A percentile compares a stretch with the other conserved stretches of the same genome.
phyloP scores from a whole-genome alignment of 1,284 basidiomycete species.

The Leccinum holopus region DNA sequence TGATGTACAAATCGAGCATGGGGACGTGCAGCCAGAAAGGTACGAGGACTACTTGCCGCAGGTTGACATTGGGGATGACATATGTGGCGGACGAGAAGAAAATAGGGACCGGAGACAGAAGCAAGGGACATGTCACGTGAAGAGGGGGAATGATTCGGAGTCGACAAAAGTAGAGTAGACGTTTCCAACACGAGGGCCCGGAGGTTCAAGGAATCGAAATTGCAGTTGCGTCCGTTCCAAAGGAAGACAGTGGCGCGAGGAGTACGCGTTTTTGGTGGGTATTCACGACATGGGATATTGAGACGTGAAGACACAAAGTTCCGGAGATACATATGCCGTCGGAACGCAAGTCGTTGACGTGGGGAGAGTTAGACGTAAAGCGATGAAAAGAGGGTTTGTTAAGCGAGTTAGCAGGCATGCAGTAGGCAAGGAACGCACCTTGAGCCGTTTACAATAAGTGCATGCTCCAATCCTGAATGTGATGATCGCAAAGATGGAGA shows the following conservation, averaged over 20 bases:
- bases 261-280: slow-evolving; percentile 1
- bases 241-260: slow-evolving; percentile 9
- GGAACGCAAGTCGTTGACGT: not conserved
- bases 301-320: slow-evolving; percentile 7
- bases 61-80: slow-evolving; percentile 5
- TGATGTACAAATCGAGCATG: slow-evolving; percentile 5
- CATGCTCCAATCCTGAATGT: slow-evolving; percentile 68
- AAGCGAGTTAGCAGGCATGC: slow-evolving; percentile 19
- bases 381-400: slow-evolving; percentile 14
- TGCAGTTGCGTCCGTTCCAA: slow-evolving; percentile 24
- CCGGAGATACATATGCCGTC: too few relatives aligned
- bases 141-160: not conserved
- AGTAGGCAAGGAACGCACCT: slow-evolving; percentile 49
- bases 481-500: slow-evolving; percentile 3
- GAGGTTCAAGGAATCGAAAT: slow-evolving; percentile 25
- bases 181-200: slow-evolving; percentile 28
- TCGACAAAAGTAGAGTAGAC: slow-evolving; percentile 9
- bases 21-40: not conserved
- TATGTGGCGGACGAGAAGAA: not conserved
- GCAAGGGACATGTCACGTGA: slow-evolving; percentile 4
- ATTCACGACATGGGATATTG: slow-evolving; percentile 13
- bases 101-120: not conserved
- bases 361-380: slow-evolving; percentile 6
- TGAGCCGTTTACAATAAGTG: slow-evolving; percentile 78
- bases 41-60: slow-evolving; percentile 4